phyloP scores from a whole-genome alignment of 306 rosid genomes.

The Astragalus membranaceus region DNA sequence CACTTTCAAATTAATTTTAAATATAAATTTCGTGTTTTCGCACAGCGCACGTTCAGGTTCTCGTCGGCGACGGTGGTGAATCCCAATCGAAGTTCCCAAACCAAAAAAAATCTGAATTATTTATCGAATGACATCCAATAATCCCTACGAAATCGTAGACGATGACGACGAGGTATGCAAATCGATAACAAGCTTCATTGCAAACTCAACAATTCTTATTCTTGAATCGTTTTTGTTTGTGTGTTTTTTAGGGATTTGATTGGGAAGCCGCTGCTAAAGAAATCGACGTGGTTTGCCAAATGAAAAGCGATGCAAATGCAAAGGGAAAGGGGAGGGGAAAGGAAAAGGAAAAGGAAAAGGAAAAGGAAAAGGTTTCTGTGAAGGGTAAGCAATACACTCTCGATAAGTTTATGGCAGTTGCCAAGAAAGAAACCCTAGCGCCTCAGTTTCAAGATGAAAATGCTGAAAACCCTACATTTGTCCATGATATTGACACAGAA shows the following conservation, averaged over 20 bases:
- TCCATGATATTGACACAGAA: constrained; percentile 49
- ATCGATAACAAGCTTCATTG: background rate
- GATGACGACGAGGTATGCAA: constrained; percentile 43
- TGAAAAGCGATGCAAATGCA: background rate
- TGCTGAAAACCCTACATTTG: background rate
- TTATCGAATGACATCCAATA: constrained; percentile 41
- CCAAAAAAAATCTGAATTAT: background rate
- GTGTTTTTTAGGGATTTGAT: constrained; percentile 48
- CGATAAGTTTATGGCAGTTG: constrained; percentile 34
- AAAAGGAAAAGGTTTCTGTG: constrained; percentile 2
- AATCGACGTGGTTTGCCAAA: constrained; percentile 47
- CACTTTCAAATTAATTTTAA: too few species aligned
- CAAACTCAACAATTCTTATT: background rate
- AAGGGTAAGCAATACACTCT: constrained; percentile 53
- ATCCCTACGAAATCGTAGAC: constrained; percentile 36
- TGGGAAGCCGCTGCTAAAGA: constrained; percentile 85
- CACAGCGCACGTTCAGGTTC: too few species aligned
- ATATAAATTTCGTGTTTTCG: too few species aligned
- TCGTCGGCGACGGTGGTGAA: background rate
- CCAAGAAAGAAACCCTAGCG: constrained; percentile 20
- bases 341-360: constrained; percentile 16
- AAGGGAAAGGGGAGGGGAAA: too few species aligned
- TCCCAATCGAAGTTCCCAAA: background rate
- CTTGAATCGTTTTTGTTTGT: background rate
- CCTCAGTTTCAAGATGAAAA: constrained; percentile 13